A percentile compares a stretch with the other conserved stretches of the same genome.
phyloP scores from a whole-genome alignment of 2,329 filamentous ascomycete species.

The Fusarium sp. region DNA sequence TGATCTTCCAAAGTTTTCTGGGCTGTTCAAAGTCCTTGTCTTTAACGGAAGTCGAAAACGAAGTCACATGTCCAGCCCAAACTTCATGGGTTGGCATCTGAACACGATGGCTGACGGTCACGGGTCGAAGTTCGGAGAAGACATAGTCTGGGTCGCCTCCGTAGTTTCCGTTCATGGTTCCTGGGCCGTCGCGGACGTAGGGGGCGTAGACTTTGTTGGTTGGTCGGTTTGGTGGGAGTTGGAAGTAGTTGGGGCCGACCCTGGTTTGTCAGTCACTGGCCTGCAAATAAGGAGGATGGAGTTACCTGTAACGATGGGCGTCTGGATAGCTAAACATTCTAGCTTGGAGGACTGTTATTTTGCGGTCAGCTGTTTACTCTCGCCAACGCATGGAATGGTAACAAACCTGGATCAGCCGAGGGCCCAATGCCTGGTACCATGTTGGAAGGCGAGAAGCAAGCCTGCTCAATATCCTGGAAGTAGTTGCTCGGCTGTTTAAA shows the following conservation, averaged over 20 bases:
- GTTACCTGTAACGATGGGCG: constrained; percentile 65
- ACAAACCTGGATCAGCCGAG: constrained; percentile 66
- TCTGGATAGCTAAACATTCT: constrained; percentile 73
- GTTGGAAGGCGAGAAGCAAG: constrained; percentile 73
- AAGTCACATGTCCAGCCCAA: constrained; percentile 33
- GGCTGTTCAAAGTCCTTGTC: constrained; percentile 43
- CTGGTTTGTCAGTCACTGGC: no score
- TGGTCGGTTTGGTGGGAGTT: constrained; percentile 54
- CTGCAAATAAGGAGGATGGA: no score
- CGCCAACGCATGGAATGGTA: fast-evolving
- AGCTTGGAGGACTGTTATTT: constrained; percentile 63
- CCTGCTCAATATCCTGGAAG: constrained; percentile 77
- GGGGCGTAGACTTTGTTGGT: constrained; percentile 40
- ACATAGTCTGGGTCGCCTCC: constrained; percentile 45
- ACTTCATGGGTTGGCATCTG: constrained; percentile 39
- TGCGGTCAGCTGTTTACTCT: background rate
- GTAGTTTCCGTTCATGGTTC: constrained; percentile 44
- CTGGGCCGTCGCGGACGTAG: constrained; percentile 41
- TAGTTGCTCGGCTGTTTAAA: constrained; percentile 64
- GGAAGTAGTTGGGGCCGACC: constrained; percentile 61
- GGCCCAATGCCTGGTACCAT: constrained; percentile 74
- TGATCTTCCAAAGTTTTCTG: constrained; percentile 40
- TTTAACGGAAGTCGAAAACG: constrained; percentile 24
- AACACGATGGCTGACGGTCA: constrained; percentile 49
- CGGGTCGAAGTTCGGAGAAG: constrained; percentile 53